A percentile compares a stretch with the other conserved stretches of the same genome.
These are phyloP conservation scores for Vickermania ingenoplastis DNA, from an alignment of 208 protist species.

Conservation along the genomic window DNA sequence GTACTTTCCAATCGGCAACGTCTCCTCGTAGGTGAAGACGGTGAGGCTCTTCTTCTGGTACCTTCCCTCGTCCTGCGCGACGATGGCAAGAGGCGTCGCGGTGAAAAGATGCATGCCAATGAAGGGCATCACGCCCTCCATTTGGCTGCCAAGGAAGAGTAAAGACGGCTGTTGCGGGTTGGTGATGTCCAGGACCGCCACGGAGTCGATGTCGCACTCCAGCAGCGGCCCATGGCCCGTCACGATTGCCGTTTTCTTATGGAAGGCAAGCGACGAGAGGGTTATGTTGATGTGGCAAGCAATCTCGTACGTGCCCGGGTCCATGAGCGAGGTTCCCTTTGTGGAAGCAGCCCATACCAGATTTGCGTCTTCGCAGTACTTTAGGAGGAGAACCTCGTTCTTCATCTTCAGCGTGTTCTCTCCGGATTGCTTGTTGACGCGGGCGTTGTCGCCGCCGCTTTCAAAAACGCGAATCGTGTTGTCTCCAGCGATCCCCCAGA, in stretches of 20 bases:
- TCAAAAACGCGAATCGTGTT: conserved; percentile 76
- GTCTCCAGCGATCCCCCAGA: conserved; percentile 78
- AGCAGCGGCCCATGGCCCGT: conserved; percentile 47
- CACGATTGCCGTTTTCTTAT: conserved; percentile 60
- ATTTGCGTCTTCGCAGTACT: conserved; percentile 47
- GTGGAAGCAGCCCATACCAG: conserved; percentile 59
- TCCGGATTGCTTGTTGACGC: conserved; percentile 18
- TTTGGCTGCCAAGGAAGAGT: conserved; percentile 32
- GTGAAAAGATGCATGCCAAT: conserved; percentile 58
- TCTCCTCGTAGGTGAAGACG: conserved; percentile 69
- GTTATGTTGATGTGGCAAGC: conserved; percentile 25
- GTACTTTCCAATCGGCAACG: conserved; percentile 16
- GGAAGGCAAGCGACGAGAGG: conserved; percentile 53
- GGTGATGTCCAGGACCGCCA: conserved; percentile 63
- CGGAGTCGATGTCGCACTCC: conserved; percentile 25
- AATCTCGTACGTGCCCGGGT: conserved; percentile 43
- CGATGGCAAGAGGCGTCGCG: conserved; percentile 42
- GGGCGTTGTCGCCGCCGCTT: conserved; percentile 54
- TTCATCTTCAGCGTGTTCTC: conserved; percentile 65
- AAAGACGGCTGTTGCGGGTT: conserved; percentile 39
- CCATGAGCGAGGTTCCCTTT: conserved; percentile 46
- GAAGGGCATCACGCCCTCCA: conserved; percentile 22
- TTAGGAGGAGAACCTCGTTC: conserved; percentile 49
- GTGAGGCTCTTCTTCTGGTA: conserved; percentile 29
- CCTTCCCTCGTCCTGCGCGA: conserved; percentile 28